phyloP scores from a whole-genome alignment of 139 green algal species.

The Volvox africanus region DNA sequence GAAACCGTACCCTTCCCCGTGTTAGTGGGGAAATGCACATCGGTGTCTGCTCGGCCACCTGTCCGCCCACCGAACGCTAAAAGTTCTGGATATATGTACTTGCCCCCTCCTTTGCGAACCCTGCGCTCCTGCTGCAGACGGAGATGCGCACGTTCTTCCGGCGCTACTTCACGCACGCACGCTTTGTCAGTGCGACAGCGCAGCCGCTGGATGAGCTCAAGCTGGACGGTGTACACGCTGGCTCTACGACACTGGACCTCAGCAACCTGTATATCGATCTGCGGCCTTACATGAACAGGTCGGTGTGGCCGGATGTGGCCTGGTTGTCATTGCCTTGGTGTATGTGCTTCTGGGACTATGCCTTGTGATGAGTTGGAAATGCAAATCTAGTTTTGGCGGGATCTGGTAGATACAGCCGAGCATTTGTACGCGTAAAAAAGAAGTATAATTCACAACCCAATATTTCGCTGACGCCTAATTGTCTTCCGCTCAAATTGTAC shows the following conservation, averaged over 20 bases:
- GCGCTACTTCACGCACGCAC: slow-evolving; percentile 75
- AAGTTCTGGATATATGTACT: no score
- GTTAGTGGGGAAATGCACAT: no score
- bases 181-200: slow-evolving; percentile 64
- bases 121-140: slow-evolving; percentile 52
- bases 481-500: not conserved
- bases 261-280: slow-evolving; percentile 83
- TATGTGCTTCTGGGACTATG: no score
- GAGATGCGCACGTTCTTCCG: slow-evolving; percentile 88
- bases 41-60: no score
- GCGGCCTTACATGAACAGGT: slow-evolving; percentile 88
- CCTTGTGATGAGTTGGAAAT: no score
- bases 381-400: no score
- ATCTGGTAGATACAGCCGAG: no score
- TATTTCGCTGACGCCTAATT: not conserved
- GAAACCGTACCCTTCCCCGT: no score
- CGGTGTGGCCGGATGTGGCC: not conserved
- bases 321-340: no score
- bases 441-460: not conserved
- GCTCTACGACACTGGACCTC: slow-evolving; percentile 41
- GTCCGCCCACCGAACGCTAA: no score
- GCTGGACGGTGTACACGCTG: slow-evolving; percentile 37
- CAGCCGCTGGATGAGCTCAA: slow-evolving; percentile 61
- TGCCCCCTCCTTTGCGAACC: no score
- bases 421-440: no score